phyloP scores from a whole-genome alignment of 2,329 filamentous ascomycete genomes.

The Cercospora brassicicola region DNA sequence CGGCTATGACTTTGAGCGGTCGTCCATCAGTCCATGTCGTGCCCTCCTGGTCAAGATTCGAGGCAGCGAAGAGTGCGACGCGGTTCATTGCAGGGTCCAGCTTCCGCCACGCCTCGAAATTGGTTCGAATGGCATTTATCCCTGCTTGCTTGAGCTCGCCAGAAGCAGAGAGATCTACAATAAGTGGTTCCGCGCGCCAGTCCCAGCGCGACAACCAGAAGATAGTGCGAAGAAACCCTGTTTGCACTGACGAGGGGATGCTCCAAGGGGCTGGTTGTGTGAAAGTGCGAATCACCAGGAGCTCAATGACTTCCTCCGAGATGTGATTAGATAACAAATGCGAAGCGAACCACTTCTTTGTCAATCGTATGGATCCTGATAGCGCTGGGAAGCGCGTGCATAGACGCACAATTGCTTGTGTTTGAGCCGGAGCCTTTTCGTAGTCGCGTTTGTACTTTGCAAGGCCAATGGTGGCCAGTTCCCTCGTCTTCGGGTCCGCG shows the following conservation, averaged over 20 bases:
- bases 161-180: constrained; percentile 64
- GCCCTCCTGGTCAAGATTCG: constrained; percentile 74
- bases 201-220: constrained; percentile 84
- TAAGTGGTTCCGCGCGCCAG: constrained; percentile 79
- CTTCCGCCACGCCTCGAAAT: constrained; percentile 80
- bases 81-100: constrained; percentile 87
- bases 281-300: constrained; percentile 77
- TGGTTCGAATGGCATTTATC: constrained; percentile 62
- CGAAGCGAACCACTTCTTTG: constrained; percentile 84
- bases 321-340: constrained; percentile 80
- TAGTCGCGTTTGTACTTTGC: constrained; percentile 70
- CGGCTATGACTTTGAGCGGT: constrained; percentile 79
- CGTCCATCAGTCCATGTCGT: constrained; percentile 73
- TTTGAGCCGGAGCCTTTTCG: constrained; percentile 72
- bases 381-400: constrained; percentile 78
- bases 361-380: constrained; percentile 76
- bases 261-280: constrained; percentile 78
- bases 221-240: constrained; percentile 79
- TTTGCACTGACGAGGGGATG: constrained; percentile 71
- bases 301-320: constrained; percentile 77
- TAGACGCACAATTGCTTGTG: constrained; percentile 75
- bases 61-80: constrained; percentile 76
- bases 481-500: constrained; percentile 63
- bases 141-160: constrained; percentile 59
- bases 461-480: constrained; percentile 69